Percentiles rank a stretch among this genome's conserved stretches.
Conservation (phyloP, 2,329 filamentous ascomycete genomes). For the Neofusicoccum sp. region DNA sequence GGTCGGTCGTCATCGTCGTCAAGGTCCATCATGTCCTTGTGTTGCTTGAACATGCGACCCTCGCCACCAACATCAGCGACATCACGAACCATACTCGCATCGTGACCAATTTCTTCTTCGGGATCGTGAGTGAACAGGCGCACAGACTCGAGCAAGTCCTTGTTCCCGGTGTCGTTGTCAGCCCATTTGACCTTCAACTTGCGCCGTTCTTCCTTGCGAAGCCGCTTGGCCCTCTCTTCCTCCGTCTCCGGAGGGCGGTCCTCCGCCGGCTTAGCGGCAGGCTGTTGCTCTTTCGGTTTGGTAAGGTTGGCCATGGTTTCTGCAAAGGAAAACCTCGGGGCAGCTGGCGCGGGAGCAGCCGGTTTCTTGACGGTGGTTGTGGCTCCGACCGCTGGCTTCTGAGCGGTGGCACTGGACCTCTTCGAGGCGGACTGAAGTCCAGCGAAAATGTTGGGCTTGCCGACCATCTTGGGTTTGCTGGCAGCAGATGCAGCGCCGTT, state of each 20-base stretch:
- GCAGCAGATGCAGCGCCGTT: conserved; percentile 26
- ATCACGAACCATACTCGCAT: conserved; percentile 67
- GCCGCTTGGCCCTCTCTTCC: conserved; percentile 64
- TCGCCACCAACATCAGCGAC: conserved; percentile 70
- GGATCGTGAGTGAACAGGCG: conserved; percentile 71
- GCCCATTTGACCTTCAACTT: conserved; percentile 71
- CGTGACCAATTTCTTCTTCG: conserved; percentile 66
- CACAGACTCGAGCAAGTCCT: conserved; percentile 66
- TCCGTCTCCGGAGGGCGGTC: conserved; percentile 59
- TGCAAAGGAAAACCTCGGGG: conserved; percentile 38
- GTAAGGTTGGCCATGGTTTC: conserved; percentile 43
- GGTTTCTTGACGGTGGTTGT: conserved; percentile 19
- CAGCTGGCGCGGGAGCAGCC: conserved; percentile 24
- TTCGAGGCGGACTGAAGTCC: conserved; percentile 47
- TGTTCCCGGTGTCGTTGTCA: conserved; percentile 56
- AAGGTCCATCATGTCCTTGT: conserved; percentile 63
- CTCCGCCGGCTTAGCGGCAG: conserved; percentile 55
- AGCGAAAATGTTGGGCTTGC: conserved; percentile 47
- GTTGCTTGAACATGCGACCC: conserved; percentile 53
- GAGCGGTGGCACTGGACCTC: conserved; percentile 34
- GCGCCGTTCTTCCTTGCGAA: conserved; percentile 70
- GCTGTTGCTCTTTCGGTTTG: conserved; percentile 56
- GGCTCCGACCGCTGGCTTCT: conserved; percentile 26
- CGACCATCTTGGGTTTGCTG: conserved; percentile 36
- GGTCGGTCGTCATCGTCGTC: conserved; percentile 62